These are phyloP conservation scores for Amphicarpaea edgeworthii DNA, from an alignment of 306 rosid species.

Conservation along the genomic window DNA sequence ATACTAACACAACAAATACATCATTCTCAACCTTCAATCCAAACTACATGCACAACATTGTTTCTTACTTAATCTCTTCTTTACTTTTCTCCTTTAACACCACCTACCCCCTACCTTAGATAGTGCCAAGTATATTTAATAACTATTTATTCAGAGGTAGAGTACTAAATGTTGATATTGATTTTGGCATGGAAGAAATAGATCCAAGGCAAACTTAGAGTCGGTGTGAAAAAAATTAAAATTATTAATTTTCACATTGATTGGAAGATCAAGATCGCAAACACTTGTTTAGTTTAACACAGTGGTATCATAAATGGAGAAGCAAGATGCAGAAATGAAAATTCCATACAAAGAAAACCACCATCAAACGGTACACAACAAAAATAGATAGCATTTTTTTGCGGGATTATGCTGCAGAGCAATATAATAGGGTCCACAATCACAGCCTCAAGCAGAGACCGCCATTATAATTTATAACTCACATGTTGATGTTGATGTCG, in stretches of 20 bases:
- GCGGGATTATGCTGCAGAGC: not conserved
- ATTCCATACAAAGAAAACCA: not conserved
- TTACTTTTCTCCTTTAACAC: not conserved
- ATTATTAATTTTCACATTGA: no score
- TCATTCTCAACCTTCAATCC: not conserved
- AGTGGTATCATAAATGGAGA: no score
- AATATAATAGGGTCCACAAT: not conserved
- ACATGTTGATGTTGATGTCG: not conserved
- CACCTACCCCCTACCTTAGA: not conserved
- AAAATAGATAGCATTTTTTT: not conserved
- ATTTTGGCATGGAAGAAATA: not conserved
- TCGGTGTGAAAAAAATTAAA: no score
- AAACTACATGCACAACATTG: no score
- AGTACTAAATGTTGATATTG: not conserved
- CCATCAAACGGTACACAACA: not conserved
- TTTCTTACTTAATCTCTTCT: not conserved
- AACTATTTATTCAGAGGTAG: not conserved
- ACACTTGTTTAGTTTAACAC: no score
- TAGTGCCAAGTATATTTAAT: not conserved
- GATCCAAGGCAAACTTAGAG: no score
- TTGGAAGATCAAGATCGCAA: no score
- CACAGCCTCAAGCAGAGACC: not conserved
- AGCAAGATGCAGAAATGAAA: not conserved
- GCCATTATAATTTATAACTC: not conserved
- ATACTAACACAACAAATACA: not conserved